These are phyloP conservation scores for Gymnopilus dilepis DNA, from an alignment of 768 basidiomycete genomes.

Conservation along the genomic window DNA sequence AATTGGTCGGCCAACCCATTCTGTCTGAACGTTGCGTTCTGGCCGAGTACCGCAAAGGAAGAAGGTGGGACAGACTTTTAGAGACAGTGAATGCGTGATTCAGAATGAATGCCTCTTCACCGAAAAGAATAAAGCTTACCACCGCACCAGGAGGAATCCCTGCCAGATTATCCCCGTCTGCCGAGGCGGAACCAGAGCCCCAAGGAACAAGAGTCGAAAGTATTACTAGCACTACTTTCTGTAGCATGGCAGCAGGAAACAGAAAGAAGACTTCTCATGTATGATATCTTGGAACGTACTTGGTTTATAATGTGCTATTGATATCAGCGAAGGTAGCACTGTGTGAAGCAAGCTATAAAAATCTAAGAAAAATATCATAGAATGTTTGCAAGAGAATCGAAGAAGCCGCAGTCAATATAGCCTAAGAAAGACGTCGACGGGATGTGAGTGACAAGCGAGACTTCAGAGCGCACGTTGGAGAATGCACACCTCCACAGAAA, in stretches of 20 bases:
- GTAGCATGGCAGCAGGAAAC: not conserved
- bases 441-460: no score
- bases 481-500: no score
- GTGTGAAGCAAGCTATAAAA: not conserved
- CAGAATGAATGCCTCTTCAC: not conserved
- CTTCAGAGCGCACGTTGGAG: no score
- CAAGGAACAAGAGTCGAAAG: not conserved
- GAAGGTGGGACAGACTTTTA: constrained; percentile 36
- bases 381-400: not conserved
- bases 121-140: not conserved
- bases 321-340: not conserved
- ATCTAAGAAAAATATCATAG: not conserved
- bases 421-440: no score
- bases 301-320: not conserved
- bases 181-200: not conserved
- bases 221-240: not conserved
- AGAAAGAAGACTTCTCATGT: not conserved
- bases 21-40: constrained; percentile 44
- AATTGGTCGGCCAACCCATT: constrained; percentile 46
- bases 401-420: no score
- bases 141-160: not conserved
- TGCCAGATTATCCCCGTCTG: not conserved
- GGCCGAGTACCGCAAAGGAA: constrained; percentile 55
- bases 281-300: not conserved
- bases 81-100: no score